Evolutionary conservation across 345 rosid species (phyloP).

Genomic region (Toxicodendron radicans): DNA sequence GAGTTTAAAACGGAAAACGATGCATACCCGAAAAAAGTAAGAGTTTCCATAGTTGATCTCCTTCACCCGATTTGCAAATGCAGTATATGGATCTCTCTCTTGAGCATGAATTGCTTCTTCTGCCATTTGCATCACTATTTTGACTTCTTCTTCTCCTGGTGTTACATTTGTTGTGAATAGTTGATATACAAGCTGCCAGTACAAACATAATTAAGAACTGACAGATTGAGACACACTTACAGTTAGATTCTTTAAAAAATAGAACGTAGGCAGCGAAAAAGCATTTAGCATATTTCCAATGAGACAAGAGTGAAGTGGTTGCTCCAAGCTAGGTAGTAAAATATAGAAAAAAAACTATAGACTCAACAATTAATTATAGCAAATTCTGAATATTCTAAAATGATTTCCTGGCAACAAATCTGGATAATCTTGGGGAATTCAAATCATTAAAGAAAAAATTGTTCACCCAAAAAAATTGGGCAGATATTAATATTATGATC

Average conservation of each 20-base stretch:
- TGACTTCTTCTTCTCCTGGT: slow-evolving; percentile 85
- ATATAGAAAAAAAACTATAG: background rate
- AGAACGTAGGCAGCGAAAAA: background rate
- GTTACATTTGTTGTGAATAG: slow-evolving; percentile 73
- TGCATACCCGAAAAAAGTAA: slow-evolving; percentile 79
- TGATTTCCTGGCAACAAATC: background rate
- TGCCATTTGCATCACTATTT: slow-evolving; percentile 89
- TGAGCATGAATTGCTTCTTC: slow-evolving; percentile 86
- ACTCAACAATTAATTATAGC: background rate
- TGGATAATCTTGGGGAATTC: background rate
- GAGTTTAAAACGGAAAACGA: slow-evolving; percentile 14
- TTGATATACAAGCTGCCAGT: slow-evolving; percentile 78
- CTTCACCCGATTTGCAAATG: slow-evolving; percentile 75
- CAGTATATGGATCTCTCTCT: slow-evolving; percentile 92
- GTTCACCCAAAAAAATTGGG: background rate
- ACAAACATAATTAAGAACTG: slow-evolving; percentile 6
- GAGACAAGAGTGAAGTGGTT: background rate
- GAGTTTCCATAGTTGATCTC: slow-evolving; percentile 91
- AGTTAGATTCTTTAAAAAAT: background rate
- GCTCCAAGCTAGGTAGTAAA: background rate
- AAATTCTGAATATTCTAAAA: too few relatives aligned
- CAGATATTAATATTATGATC: background rate
- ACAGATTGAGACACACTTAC: slow-evolving; percentile 8
- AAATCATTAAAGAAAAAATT: background rate
- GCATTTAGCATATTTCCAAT: background rate